Base-by-base conservation (phyloP, 805 yeast species). In the Lipomyces anomalus region DNA sequence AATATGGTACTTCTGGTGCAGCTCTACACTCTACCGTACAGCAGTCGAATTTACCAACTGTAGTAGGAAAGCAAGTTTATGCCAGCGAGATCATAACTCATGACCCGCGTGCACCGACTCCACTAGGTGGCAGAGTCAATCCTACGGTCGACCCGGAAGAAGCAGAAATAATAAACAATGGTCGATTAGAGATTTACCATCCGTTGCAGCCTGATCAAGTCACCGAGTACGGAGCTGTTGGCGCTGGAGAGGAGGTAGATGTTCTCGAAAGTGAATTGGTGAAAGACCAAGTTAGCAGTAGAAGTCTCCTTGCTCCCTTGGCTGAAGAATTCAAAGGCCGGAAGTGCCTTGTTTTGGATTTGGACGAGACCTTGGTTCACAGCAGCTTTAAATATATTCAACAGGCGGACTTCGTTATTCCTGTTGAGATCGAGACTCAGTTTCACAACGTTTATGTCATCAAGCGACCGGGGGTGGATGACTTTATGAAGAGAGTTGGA, bases 391-490 rank as follows among this genome's bases (percentile, higher is more conserved):
- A 90, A 65, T 87, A 82, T 64, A 74, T 92, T 46, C 78, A 94
- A 48, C 83, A 88, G 37, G 95, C 96, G 1, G 99, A 92, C 67
- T 92, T 92, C 67, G 94, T 94, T 38, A 86, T 92, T 40, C 97
- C 98, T 13, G 98, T 92, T 43, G 97, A 90, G 64, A 90, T 92
- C 52, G 97, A 92, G 59, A 82, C 82, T 58, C 90, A 85, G 63
- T 74, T 81, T 26, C 97, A 92, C 65, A 90, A 86, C 60, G 98
- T 92, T 36, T 92, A 88, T 63, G 98, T 92, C 21, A 88, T 89
- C 46, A 92, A 92, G 62, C 76, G 99, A 59, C 99, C 99, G 1
- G 98, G 98, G 1, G 97, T 94, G 41, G 98, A 92, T 66, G 94
- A 86, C 61, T 92, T 92, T 60, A 71, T 92, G 70, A 70, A 69